These are phyloP conservation scores for Conoideocrella luteorostrata DNA, from an alignment of 2,329 filamentous ascomycete genomes.

Conservation along the genomic window DNA sequence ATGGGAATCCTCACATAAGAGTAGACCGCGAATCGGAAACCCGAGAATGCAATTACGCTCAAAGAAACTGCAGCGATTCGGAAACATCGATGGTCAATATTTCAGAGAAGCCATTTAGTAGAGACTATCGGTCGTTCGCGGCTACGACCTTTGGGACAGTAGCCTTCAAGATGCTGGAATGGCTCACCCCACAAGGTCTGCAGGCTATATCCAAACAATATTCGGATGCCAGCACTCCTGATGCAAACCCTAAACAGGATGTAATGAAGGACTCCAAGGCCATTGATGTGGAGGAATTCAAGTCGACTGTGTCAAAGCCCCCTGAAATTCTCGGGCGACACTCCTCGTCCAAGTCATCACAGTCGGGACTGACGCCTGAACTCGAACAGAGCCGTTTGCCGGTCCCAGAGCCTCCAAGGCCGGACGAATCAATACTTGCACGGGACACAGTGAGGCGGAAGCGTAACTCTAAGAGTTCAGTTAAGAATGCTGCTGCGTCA, in stretches of 20 bases:
- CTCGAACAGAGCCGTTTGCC: conserved; percentile 1
- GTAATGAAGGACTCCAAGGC: neutral
- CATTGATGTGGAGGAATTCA: neutral
- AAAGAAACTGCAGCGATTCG: neutral
- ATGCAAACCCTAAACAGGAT: conserved; percentile 7
- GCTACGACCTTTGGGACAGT: conserved; percentile 59
- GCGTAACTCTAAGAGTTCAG: conserved; percentile 15
- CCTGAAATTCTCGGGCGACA: neutral
- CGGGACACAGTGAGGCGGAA: conserved; percentile 10
- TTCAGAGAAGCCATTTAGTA: conserved; percentile 40
- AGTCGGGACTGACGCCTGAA: neutral
- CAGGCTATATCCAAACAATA: conserved; percentile 39
- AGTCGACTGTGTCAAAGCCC: neutral
- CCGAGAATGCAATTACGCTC: neutral
- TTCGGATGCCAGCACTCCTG: conserved; percentile 11
- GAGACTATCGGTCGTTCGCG: conserved; percentile 54
- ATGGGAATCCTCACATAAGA: neutral
- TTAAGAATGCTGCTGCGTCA: conserved; percentile 15
- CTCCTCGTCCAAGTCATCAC: conserved; percentile 5
- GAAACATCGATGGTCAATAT: conserved; percentile 35
- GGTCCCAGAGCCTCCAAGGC: neutral
- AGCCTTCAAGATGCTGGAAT: conserved; percentile 64
- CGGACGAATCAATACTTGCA: conserved; percentile 8
- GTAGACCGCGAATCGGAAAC: neutral
- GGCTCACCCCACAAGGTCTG: conserved; percentile 56